Base-by-base conservation (phyloP, 257 asterid species). In the Perilla frutescens region DNA sequence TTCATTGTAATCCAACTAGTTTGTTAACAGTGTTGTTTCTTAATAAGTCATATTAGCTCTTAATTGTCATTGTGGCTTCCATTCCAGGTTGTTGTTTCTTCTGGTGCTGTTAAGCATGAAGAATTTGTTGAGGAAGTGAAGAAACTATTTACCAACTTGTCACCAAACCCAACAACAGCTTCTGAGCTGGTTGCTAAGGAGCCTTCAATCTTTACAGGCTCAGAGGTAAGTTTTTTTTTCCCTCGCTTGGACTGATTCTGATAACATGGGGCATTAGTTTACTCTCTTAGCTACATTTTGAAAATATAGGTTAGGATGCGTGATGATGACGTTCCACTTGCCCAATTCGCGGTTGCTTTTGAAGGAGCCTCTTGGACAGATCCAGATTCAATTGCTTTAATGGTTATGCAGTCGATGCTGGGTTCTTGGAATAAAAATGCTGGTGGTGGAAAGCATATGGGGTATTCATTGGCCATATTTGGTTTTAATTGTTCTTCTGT, bases 281-380 rank as follows among this genome's bases (percentile, higher is more conserved):
- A 62, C 15, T 43, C 13, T 43, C 5, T 4, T 9, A 10, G 41
- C 57, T 68, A 51, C 62, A 60, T 62, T 84, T 45, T 62, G 79
- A 26, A 57, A 9, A 53, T 76, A 50, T 83, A 87, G 96, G 85
- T 92, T 65, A 80, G 96, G 85, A 82, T 85, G 87, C 81, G 82
- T 69, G 89, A 88, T 71, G 93, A 88, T 57, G 98, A 90, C 71
- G 51, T 83, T 64, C 92, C 92, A 0, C 89, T 90, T 32, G 96
- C 96, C 49, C 96, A 92, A 78, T 86, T 92, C 54, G 96, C 92
- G 5, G 87, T 92, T 82, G 98, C 98, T 75, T 90, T 92, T 83
- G 96, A 92, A 76, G 98, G 98, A 68, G 92, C 96, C 34, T 87
- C 98, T 75, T 90, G 97, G 97, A 87, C 95, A 5, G 97, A 88